phyloP scores from a whole-genome alignment of 225 moss, liverwort and hornwort species.

The Antitrichia curtipendula region DNA sequence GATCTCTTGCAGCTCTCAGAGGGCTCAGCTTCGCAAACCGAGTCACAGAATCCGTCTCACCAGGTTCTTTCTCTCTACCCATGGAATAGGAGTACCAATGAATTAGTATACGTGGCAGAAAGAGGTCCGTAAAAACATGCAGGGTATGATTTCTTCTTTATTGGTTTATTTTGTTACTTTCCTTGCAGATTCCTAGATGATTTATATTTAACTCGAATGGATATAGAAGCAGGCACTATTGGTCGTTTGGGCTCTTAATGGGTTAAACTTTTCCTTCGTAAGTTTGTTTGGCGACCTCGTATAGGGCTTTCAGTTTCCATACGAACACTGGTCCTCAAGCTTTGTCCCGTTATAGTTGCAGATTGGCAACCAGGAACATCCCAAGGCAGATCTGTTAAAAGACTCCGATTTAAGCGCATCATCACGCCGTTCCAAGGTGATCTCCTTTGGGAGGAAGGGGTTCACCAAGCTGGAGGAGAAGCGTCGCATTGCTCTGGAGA shows the following conservation, averaged over 20 bases:
- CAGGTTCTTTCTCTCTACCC: not conserved
- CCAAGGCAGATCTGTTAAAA: conserved; percentile 4
- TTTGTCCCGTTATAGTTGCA: not conserved
- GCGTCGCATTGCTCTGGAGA: conserved; percentile 55
- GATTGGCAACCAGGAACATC: not conserved
- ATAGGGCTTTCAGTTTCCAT: not conserved
- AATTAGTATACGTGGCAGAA: not conserved
- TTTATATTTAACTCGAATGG: not conserved
- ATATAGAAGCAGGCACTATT: not conserved
- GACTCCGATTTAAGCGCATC: conserved; percentile 10
- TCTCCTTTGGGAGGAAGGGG: conserved; percentile 61
- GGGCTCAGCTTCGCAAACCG: conserved; percentile 2
- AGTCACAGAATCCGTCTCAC: not conserved
- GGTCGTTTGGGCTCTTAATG: not conserved
- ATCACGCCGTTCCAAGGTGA: conserved; percentile 51
- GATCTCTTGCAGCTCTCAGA: conserved; percentile 1
- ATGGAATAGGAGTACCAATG: not conserved
- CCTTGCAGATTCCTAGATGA: not conserved
- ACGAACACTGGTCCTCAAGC: not conserved
- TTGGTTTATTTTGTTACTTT: not conserved
- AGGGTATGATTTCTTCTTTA: not conserved
- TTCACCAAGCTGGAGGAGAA: conserved; percentile 56
- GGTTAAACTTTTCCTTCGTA: not conserved
- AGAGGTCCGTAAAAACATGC: not conserved
- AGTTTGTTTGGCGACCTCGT: not conserved